Conservation (phyloP, 495 filamentous ascomycete species). For the Viridothelium virens region DNA sequence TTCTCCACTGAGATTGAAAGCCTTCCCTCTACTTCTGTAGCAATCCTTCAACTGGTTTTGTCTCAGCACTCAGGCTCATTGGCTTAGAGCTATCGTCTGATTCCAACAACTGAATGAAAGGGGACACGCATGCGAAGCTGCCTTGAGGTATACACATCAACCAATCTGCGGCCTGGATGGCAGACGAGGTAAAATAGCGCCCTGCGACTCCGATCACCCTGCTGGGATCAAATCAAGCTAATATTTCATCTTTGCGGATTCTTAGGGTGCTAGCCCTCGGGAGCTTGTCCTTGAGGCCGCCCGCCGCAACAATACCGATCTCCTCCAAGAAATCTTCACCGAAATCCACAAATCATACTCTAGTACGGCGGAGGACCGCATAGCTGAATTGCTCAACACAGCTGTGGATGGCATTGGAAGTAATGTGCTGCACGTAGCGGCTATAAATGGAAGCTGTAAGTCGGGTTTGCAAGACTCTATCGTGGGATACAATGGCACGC, state of each 20-base stretch:
- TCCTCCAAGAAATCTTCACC: conserved; percentile 57
- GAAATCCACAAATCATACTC: conserved; percentile 38
- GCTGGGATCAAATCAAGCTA: not conserved
- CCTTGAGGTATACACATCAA: not conserved
- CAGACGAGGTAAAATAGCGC: conserved; percentile 4
- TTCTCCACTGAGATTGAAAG: not conserved
- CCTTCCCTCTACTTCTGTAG: not conserved
- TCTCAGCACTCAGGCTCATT: not conserved
- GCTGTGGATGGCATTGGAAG: conserved; percentile 80
- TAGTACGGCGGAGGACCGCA: conserved; percentile 42
- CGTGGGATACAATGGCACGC: not conserved
- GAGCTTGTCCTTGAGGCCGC: conserved; percentile 90
- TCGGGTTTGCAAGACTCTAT: conserved; percentile 20
- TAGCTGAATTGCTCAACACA: conserved; percentile 70
- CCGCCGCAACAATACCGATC: conserved; percentile 80
- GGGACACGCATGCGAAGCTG: not conserved
- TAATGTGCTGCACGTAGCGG: conserved; percentile 82
- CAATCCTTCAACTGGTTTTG: not conserved
- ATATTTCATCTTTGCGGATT: conserved; percentile 23
- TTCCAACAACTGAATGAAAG: not conserved
- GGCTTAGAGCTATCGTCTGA: not conserved
- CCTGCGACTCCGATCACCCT: not conserved
- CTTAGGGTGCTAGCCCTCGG: conserved; percentile 71
- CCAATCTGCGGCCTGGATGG: not conserved
- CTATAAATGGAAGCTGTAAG: conserved; percentile 76